Conservation (phyloP, 2,329 filamentous ascomycete species). For the Alternaria angustiovoidea region DNA sequence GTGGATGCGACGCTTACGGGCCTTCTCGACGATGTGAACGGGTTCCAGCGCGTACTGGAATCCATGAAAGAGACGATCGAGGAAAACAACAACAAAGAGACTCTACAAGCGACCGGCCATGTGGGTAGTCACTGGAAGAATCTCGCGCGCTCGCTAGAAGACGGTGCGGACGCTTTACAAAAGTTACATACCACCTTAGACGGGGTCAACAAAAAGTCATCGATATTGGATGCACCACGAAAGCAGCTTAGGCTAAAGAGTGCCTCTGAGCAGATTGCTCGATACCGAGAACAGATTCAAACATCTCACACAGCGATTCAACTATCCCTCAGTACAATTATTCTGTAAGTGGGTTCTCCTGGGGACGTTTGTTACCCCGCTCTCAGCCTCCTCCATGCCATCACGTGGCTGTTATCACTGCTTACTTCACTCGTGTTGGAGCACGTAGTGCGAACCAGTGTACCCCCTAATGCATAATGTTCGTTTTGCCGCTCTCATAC, state of each 20-base stretch:
- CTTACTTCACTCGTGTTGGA: neutral
- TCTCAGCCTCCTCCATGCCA: neutral
- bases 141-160: conserved; percentile 29
- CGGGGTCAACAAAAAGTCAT: conserved; percentile 26
- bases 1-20: conserved; percentile 32
- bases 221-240: conserved; percentile 26
- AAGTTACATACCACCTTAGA: conserved; percentile 25
- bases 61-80: conserved; percentile 37
- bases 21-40: conserved; percentile 30
- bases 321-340: conserved; percentile 32
- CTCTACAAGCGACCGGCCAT: conserved; percentile 28
- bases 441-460: neutral
- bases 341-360: conserved; percentile 26
- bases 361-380: neutral
- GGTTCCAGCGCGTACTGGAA: conserved; percentile 28
- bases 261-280: conserved; percentile 26
- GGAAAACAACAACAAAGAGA: conserved; percentile 25
- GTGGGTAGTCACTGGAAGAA: conserved; percentile 35
- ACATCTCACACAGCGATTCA: conserved; percentile 33
- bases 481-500: neutral
- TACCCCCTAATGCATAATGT: neutral
- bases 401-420: neutral
- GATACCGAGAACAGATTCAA: conserved; percentile 31
- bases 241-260: conserved; percentile 31
- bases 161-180: conserved; percentile 27